Evolutionary conservation across 192 early-diverging fungal species (phyloP).

Genomic region (Backusella luteola): DNA sequence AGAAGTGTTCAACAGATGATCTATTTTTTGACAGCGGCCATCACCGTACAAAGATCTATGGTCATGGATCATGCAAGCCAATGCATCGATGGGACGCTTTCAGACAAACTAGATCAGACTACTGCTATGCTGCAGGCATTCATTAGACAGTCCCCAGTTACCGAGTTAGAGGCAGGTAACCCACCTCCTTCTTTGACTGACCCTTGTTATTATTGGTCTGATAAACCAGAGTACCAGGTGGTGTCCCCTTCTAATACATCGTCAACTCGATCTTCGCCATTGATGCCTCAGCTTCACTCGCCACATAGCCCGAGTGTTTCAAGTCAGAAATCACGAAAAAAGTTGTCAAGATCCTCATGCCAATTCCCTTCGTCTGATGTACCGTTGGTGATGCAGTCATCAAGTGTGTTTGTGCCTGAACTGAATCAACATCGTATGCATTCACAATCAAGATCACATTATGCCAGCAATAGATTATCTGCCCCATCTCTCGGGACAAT

Average conservation of each 20-base stretch:
- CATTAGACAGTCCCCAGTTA: neutral
- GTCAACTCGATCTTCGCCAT: slow-evolving; percentile 11
- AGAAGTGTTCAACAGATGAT: slow-evolving; percentile 32
- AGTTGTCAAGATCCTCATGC: neutral
- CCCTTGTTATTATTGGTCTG: neutral
- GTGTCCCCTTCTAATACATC: slow-evolving; percentile 10
- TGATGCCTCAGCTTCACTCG: neutral
- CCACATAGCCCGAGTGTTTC: neutral
- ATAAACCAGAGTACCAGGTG: neutral
- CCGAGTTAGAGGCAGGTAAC: neutral
- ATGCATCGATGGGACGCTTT: neutral
- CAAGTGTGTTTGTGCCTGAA: slow-evolving; percentile 7
- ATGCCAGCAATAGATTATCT: slow-evolving; percentile 19
- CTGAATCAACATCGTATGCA: neutral
- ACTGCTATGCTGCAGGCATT: neutral
- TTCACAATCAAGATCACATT: neutral
- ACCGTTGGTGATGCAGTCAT: neutral
- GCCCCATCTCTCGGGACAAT: slow-evolving; percentile 9
- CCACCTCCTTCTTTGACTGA: neutral
- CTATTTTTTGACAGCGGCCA: slow-evolving; percentile 24
- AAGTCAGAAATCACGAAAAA: neutral
- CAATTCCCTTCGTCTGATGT: neutral
- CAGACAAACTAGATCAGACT: neutral
- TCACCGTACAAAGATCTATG: slow-evolving; percentile 17
- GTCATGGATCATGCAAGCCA: neutral